These are phyloP conservation scores for Flaveria ramosissima DNA, from an alignment of 129 eudicot species.

Conservation along the genomic window DNA sequence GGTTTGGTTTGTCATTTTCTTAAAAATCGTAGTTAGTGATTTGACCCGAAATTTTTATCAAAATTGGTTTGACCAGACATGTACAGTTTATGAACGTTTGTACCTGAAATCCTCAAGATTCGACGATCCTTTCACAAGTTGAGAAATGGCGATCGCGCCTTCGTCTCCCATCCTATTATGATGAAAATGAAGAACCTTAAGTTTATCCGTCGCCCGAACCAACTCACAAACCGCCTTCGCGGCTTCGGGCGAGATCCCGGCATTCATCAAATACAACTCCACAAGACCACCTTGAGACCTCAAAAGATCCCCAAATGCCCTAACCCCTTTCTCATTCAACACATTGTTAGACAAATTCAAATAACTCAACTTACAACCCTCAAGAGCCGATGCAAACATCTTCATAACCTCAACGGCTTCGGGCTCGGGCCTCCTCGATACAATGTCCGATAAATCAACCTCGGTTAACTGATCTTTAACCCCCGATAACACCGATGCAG, in stretches of 20 bases:
- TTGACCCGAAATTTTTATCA: too few species aligned
- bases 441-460: conserved; percentile 75
- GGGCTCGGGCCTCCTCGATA: conserved; percentile 74
- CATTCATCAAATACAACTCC: conserved; percentile 66
- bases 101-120: conserved; percentile 59
- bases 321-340: conserved; percentile 73
- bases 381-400: conserved; percentile 67
- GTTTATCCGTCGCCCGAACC: conserved; percentile 58
- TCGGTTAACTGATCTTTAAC: conserved; percentile 64
- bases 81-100: too few species aligned
- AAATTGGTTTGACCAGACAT: too few species aligned
- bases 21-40: too few species aligned
- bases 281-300: conserved; percentile 55
- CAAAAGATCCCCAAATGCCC: conserved; percentile 74
- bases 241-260: conserved; percentile 80
- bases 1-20: background rate
- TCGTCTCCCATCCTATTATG: conserved; percentile 81
- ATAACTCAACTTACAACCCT: conserved; percentile 56
- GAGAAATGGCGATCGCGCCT: conserved; percentile 67
- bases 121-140: conserved; percentile 56
- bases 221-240: conserved; percentile 71
- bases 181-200: conserved; percentile 74
- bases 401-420: conserved; percentile 82
- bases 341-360: conserved; percentile 72
- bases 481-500: conserved; percentile 51